phyloP scores from a whole-genome alignment of 2,329 filamentous ascomycete genomes.

The Xylariaceae sp. region DNA sequence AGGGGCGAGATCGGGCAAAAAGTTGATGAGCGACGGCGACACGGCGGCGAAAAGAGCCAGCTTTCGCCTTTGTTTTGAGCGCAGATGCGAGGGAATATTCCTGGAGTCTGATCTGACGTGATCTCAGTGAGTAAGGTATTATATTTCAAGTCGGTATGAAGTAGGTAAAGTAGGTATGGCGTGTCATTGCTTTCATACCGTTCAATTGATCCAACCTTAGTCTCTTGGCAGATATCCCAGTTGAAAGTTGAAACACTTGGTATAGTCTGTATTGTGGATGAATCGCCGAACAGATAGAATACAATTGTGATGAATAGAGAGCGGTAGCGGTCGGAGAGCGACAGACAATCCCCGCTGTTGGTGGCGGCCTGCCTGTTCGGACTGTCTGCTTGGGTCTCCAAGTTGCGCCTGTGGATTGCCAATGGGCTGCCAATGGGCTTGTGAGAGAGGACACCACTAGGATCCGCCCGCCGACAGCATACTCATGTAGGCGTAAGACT shows the following conservation, averaged over 20 bases:
- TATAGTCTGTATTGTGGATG: not conserved
- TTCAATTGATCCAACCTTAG: conserved; percentile 12
- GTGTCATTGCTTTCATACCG: not conserved
- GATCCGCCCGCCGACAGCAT: not conserved
- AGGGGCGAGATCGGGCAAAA: not conserved
- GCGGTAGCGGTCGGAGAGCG: not conserved
- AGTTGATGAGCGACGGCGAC: conserved; percentile 4
- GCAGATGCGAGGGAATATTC: conserved; percentile 13
- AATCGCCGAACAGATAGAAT: not conserved
- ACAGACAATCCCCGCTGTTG: not conserved
- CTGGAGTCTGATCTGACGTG: not conserved
- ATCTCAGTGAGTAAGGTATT: not conserved
- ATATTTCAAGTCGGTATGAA: not conserved
- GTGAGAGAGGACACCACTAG: not conserved
- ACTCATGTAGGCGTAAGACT: no score
- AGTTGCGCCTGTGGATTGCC: not conserved
- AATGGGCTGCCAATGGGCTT: not conserved
- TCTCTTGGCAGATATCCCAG: conserved; percentile 27
- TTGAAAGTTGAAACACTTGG: conserved; percentile 1
- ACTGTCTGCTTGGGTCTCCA: not conserved
- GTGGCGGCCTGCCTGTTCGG: conserved; percentile 10
- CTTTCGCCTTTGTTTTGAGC: conserved; percentile 7
- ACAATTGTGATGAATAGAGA: not conserved
- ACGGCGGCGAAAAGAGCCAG: not conserved
- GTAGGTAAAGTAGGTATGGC: not conserved